phyloP scores from a whole-genome alignment of 148 eudicot genomes.

The Rhododendron molle region DNA sequence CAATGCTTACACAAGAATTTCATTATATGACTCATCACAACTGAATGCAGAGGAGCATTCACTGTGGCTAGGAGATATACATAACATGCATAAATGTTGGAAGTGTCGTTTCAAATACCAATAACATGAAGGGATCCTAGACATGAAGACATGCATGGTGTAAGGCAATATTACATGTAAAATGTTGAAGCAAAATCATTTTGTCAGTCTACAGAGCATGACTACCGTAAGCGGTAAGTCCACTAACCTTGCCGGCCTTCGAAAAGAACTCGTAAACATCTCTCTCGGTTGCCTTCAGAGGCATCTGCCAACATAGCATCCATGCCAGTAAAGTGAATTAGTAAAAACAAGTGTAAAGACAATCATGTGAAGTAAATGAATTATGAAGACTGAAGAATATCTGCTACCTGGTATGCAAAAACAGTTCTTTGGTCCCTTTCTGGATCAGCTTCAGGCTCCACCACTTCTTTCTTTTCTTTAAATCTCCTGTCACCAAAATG shows the following conservation, averaged over 20 bases:
- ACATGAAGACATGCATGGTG: neutral
- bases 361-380: neutral
- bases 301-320: conserved; percentile 57
- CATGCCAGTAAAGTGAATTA: conserved; percentile 7
- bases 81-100: conserved; percentile 11
- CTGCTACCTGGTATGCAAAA: conserved; percentile 88
- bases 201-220: neutral
- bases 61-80: conserved; percentile 27
- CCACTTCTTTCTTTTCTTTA: conserved; percentile 77
- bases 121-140: conserved; percentile 1
- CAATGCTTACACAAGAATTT: conserved; percentile 10
- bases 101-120: neutral
- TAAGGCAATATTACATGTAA: neutral
- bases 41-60: conserved; percentile 21
- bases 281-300: conserved; percentile 84
- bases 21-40: neutral
- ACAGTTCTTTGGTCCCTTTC: conserved; percentile 99
- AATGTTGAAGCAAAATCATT: neutral
- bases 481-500: conserved; percentile 60
- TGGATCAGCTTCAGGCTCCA: conserved; percentile 97
- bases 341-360: neutral
- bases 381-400: neutral
- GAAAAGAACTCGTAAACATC: conserved; percentile 93
- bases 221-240: neutral
- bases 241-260: conserved; percentile 88